Evolutionary conservation across 2,329 filamentous ascomycete genomes (phyloP).

Genomic region (Neofusicoccum umdonicola): DNA sequence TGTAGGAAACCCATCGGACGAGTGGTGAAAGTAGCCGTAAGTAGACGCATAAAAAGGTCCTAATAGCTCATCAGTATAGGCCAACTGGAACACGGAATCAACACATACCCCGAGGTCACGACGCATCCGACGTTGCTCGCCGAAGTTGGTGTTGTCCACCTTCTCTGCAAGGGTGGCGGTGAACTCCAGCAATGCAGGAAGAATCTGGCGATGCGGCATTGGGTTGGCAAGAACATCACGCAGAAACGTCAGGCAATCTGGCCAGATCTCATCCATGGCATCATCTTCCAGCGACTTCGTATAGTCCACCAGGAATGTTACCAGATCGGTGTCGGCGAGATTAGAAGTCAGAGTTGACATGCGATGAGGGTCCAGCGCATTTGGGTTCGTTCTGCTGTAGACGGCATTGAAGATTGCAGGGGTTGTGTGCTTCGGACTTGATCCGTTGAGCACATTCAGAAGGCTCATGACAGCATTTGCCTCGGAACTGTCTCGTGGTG

Average conservation of each 20-base stretch:
- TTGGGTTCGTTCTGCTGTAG: conserved; percentile 87
- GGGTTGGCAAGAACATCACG: conserved; percentile 89
- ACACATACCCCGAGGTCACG: conserved; percentile 76
- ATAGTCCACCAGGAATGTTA: conserved; percentile 88
- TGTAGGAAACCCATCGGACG: conserved; percentile 72
- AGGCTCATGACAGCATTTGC: conserved; percentile 74
- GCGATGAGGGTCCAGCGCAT: conserved; percentile 71
- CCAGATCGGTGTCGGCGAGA: conserved; percentile 77
- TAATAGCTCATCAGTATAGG: conserved; percentile 39
- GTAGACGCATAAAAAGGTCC: conserved; percentile 83
- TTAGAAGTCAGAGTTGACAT: conserved; percentile 88
- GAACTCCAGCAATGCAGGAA: conserved; percentile 84
- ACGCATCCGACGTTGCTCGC: conserved; percentile 88
- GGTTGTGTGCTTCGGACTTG: conserved; percentile 84
- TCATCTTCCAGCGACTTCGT: conserved; percentile 89
- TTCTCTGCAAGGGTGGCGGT: conserved; percentile 88
- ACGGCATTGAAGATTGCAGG: conserved; percentile 95
- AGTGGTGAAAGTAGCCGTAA: conserved; percentile 93
- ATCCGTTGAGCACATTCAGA: conserved; percentile 86
- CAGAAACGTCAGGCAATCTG: conserved; percentile 87
- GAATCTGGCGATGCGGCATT: conserved; percentile 86
- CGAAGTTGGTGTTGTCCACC: conserved; percentile 96
- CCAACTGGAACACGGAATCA: neutral
- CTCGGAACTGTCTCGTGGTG: conserved; percentile 49
- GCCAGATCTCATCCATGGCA: conserved; percentile 97